phyloP scores from a whole-genome alignment of 306 rosid species.

The Nissolia schottii region DNA sequence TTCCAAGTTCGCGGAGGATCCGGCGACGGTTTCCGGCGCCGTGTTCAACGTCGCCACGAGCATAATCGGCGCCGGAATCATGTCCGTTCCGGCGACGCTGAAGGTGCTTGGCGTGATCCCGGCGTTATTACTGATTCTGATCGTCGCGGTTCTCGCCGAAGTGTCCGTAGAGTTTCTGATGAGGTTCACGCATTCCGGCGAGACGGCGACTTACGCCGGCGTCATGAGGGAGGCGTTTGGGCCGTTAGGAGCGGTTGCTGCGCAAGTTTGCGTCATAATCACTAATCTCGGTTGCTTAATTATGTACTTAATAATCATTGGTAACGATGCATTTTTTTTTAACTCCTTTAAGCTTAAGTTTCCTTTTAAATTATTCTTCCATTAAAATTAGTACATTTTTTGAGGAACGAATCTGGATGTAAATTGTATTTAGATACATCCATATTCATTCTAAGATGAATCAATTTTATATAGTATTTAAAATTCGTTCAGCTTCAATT shows the following conservation, averaged over 20 bases:
- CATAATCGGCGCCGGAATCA: constrained; percentile 93
- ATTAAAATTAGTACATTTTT: no score
- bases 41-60: constrained; percentile 83
- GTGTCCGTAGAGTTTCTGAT: constrained; percentile 69
- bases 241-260: constrained; percentile 46
- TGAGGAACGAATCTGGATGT: no score
- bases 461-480: no score
- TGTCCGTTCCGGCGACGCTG: constrained; percentile 87
- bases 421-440: no score
- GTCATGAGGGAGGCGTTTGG: constrained; percentile 88
- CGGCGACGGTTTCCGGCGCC: constrained; percentile 61
- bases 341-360: neutral
- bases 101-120: constrained; percentile 85
- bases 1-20: neutral
- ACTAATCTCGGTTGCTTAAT: constrained; percentile 81
- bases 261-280: constrained; percentile 66
- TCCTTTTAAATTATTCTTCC: no score
- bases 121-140: constrained; percentile 49
- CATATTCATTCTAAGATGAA: no score
- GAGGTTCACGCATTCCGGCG: constrained; percentile 73
- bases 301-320: constrained; percentile 74
- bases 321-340: constrained; percentile 24
- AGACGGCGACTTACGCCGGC: constrained; percentile 70
- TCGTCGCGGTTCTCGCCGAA: constrained; percentile 53
- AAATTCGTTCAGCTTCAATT: no score